These are phyloP conservation scores for Gymnopilus dilepis DNA, from an alignment of 768 basidiomycete genomes.

Conservation along the genomic window DNA sequence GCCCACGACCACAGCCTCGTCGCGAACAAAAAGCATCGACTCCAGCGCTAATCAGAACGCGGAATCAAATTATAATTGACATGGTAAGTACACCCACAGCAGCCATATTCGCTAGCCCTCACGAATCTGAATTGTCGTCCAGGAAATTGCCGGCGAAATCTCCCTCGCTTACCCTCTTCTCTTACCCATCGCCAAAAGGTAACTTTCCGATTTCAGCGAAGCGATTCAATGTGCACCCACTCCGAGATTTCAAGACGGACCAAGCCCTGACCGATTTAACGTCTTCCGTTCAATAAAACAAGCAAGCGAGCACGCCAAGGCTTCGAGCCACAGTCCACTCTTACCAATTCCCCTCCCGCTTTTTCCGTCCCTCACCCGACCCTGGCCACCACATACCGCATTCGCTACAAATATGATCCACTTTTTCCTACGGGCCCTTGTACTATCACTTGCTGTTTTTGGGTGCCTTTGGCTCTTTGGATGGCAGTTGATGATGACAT, in stretches of 20 bases:
- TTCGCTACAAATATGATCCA: neutral
- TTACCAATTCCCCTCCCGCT: neutral
- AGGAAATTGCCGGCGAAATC: neutral
- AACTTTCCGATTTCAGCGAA: slow-evolving; percentile 1
- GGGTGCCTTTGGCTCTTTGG: neutral
- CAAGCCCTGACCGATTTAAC: slow-evolving; percentile 2
- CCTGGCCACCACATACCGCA: neutral
- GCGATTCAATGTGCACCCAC: neutral
- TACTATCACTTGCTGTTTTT: neutral
- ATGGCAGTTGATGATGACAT: slow-evolving; percentile 6
- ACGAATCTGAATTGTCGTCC: neutral
- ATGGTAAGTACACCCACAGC: neutral
- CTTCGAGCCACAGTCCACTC: neutral
- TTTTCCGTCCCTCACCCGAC: neutral
- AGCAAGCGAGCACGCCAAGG: neutral
- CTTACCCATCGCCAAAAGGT: slow-evolving; percentile 2
- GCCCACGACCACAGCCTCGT: neutral
- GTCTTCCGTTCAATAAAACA: neutral
- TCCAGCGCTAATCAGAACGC: slow-evolving; percentile 1
- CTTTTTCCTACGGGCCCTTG: neutral
- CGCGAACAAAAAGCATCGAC: no score
- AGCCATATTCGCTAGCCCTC: neutral
- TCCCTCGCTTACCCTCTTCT: neutral
- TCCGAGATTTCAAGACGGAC: slow-evolving; percentile 1
- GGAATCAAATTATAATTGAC: neutral